Evolutionary conservation across 768 basidiomycete species (phyloP), one percentile per base, ranked within the genome.

Genomic region (Boletus subparvulus): DNA sequence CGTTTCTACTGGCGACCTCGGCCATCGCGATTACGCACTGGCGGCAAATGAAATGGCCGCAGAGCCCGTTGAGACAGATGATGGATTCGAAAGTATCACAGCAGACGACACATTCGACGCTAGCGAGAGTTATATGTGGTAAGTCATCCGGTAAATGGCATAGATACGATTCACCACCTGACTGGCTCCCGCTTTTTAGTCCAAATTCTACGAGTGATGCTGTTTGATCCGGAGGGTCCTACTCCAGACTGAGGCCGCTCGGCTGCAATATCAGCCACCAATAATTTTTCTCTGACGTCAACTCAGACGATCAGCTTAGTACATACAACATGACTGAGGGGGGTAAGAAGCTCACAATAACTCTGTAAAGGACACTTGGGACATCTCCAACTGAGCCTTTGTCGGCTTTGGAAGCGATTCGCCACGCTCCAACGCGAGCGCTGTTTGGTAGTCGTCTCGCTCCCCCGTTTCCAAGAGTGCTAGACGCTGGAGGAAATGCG

Each of bases 11-110:
- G 36, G 80, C 77, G 0, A 75, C 59, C 46, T 75, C 64, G 4
- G 78, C 78, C 53, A 84, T 75, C 14, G 73, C 59, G 6, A 58
- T 54, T 10, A 81, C 48, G 60, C 84, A 85, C 21, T 61, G 65
- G n/a, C 48, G 47, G 60, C 83, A 84, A 53, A 84, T 79, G 55
- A 70, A 60, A 59, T 85, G 80, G 6, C 70, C 67, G 59, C 83
- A 85, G 3, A 73, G 68, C 2, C 76, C 75, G 9, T 62, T 63
- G 41, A 81, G 69, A 28, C 70, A 67, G 13, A 42, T 9, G 13
- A 24, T 35, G 7, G 32, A 33, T 16, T 60, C 59, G 4, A 73
- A 48, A 4, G 21, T n/a, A 32, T 82, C 80, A 4, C 65, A 60
- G 58, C 82, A 83, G 21, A 77, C 69, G 39, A 73, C 61, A 52